Evolutionary conservation across 164 flowering plant genomes (phyloP), one percentile per base, ranked within the genome.

Genomic region (Vitis riparia): DNA sequence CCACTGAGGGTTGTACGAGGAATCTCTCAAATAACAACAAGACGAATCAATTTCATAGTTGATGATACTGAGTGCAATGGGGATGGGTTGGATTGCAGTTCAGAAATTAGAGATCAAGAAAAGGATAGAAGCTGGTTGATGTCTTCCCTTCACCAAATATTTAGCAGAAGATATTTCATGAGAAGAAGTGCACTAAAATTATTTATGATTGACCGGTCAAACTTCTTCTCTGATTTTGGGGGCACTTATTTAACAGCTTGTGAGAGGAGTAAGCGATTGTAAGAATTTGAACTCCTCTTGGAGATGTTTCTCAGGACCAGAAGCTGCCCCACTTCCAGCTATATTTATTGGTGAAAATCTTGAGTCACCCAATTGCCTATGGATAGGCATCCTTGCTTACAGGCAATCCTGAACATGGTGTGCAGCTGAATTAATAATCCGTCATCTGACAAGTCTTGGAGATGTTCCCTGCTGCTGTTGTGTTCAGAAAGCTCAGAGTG

Each of bases 211-310:
- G 98, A 96, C 71, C 87, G 97, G 14, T 90, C 97, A 74, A 96
- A 96, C 76, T 96, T 84, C 88, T 96, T 96, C 85, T 92, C 93
- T 81, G 98, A 96, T 86, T 96, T 96, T 75, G 97, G 94, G 95
- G 99, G 17, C 17, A 17, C 17, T 17, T 17, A 17, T 17, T 17
- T 17, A 17, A 17, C 17, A 17, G 17, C 17, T 17, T 17, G 17
- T 17, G 17, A 17, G 17, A 17, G 17, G 17, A 17, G 17, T 17
- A 17, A 17, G 17, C 17, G 17, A 17, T 17, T 17, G 17, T 17
- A 17, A 17, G 17, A 17, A 17, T 17, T 17, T 17, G 17, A 17
- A 17, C 17, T 17, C 17, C 17, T 17, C 17, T 17, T 17, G 17
- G 17, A 17, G 17, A 17, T 17, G 17, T 17, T 17, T 17, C 17